Evolutionary conservation across 192 early-diverging fungal genomes (phyloP), one percentile per base, ranked within the genome.

Genomic region (Mortierella alpina): DNA sequence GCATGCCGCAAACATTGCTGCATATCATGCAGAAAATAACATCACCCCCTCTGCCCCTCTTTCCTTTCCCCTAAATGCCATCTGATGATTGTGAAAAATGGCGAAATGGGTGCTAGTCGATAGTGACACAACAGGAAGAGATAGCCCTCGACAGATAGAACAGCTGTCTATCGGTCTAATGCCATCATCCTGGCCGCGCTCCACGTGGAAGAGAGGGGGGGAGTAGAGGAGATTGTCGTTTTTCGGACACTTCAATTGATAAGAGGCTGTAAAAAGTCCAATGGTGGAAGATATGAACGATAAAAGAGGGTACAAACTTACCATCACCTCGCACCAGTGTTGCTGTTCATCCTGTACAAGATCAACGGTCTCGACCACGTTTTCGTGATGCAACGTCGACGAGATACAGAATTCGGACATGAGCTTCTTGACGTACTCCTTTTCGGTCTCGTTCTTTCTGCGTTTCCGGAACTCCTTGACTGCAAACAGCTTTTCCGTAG

Each of bases 401-500:
- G 91, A 92, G 66, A 99, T 98, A 85, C 96, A 97, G 80, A 96
- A 99, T 85, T 98, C 97, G 80, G 91, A 90, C 23, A 91, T 93
- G 70, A 98, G 86, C 85, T 97, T 98, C 84, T 98, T 98, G 82
- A 97, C 86, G 83, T 97, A 98, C 54, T 96, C 94, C 82, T 95
- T 95, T 88, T 97, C 90, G 6, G 92, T 89, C 87, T 98, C 96
- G 69, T 92, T 89, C 70, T 93, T 93, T 41, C 89, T 84, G 52
- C 93, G 90, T 73, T 94, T 94, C 60, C 94, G 87, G 86, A 98
- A 98, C 70, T 98, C 95, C 85, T 98, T 98, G 79, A 98, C 92
- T 31, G 97, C 95, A 71, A 88, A 95, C 49, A 93, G 88, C 73
- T 89, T 90, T 23, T 91, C 90, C 45, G 66, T 69, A 58, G 82